Evolutionary conservation across 2,329 filamentous ascomycete species (phyloP), one percentile per base, ranked within the genome.

Genomic region (Sporothrix brasiliensis): DNA sequence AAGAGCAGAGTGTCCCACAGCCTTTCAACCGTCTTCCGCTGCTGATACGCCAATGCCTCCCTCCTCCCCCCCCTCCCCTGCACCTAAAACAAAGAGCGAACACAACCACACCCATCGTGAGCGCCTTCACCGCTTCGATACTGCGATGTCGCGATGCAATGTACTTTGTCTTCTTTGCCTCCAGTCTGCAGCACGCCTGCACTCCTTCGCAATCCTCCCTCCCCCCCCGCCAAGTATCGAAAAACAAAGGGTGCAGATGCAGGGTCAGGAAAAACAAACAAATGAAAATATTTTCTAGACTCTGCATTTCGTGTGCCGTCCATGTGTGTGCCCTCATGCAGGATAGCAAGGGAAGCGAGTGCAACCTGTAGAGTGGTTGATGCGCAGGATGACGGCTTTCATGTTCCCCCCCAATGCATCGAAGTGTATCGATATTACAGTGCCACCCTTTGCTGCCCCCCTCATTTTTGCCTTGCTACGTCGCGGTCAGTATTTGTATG

Each of bases 41-140:
- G 52, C 66, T 56, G 66, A 68, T 56, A 68, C 66, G 66, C 21
- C 66, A 58, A 58, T 68, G 52, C 39, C 66, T 47, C 34, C 34
- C 49, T 30, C 30, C 5, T 30, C 34, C 34, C 49, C n/a, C 30
- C 6, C 27, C 27, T 16, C 11, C 21, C 14, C 14, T 50, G 39
- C 21, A 63, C 24, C 6, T 50, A 16, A 54, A 41, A 19, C 34
- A 44, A 44, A 9, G n/a, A 41, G 16, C 24, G 30, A 53, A 41
- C 30, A 30, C 24, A 30, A 65, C 41, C 61, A 50, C 61, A 30
- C 44, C 50, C 50, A 49, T 66, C 47, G 13, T 66, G 24, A 66
- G 19, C 1, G 13, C 50, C 24, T 27, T 66, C 63, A 66, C 63
- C 63, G 63, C 63, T 52, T 39, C 63, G 24, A 49, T 49, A 50